A percentile compares a stretch with the other conserved stretches of the same genome.
phyloP scores from a whole-genome alignment of 148 eudicot species.

The Vaccinium vitisidaea region DNA sequence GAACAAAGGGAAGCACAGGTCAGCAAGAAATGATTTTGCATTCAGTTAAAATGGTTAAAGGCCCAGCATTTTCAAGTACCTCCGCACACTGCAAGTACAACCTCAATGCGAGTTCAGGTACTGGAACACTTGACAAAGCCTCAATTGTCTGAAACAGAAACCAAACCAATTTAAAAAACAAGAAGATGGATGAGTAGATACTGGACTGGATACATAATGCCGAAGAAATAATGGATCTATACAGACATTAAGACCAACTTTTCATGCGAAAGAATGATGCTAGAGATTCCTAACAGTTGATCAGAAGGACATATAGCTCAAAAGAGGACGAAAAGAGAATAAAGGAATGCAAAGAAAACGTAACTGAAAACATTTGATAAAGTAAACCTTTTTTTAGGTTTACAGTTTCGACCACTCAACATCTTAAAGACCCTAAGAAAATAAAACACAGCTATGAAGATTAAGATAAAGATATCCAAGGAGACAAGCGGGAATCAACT shows the following conservation, averaged over 20 bases:
- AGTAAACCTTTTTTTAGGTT: not conserved
- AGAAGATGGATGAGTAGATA: not conserved
- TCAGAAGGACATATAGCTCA: not conserved
- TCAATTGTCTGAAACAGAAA: conserved; percentile 71
- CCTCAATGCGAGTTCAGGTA: conserved; percentile 83
- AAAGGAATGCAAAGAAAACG: not conserved
- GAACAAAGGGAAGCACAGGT: conserved; percentile 20
- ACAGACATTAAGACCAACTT: not conserved
- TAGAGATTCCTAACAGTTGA: not conserved
- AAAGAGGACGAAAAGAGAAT: not conserved
- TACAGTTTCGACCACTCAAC: not conserved
- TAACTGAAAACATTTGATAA: not conserved
- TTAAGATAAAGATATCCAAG: not conserved
- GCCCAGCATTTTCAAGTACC: conserved; percentile 40
- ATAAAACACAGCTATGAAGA: not conserved
- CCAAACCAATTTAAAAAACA: not conserved
- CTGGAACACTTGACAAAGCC: conserved; percentile 74
- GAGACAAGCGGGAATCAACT: not conserved
- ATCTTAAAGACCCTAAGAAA: not conserved
- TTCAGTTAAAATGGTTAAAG: conserved; percentile 8
- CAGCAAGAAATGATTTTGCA: conserved; percentile 13
- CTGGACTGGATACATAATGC: not conserved
- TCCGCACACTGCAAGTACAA: conserved; percentile 94
- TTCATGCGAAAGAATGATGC: not conserved
- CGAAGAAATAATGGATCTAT: not conserved